Conservation (phyloP, 2,329 filamentous ascomycete species). For the Teratosphaeria nubilosa region DNA sequence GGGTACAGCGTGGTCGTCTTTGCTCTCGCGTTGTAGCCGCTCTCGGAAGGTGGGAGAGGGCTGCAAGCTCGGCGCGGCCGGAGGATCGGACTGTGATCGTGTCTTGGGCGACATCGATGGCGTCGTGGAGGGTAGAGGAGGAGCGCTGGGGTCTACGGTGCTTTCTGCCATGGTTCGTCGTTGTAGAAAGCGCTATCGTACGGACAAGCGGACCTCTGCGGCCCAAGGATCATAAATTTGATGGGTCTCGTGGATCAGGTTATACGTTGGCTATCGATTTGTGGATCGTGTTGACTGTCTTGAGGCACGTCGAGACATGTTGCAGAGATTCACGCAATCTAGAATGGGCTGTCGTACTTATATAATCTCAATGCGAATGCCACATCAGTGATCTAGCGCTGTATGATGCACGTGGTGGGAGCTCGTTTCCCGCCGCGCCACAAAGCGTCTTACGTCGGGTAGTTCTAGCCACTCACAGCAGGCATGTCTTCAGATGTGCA, state of each 20-base stretch:
- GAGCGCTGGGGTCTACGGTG: neutral
- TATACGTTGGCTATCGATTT: neutral
- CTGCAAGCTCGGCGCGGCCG: conserved; percentile 28
- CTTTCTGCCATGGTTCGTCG: neutral
- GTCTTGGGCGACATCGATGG: conserved; percentile 20
- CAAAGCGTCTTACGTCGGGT: no score
- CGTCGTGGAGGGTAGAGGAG: conserved; percentile 1
- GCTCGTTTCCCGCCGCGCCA: neutral
- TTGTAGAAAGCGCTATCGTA: neutral
- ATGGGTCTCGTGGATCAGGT: neutral
- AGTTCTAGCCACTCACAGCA: no score
- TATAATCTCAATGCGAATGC: neutral
- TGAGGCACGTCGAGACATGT: neutral
- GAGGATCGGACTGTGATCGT: conserved; percentile 36
- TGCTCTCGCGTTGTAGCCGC: conserved; percentile 19
- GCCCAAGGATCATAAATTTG: neutral
- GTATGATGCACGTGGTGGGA: neutral
- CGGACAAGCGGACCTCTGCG: neutral
- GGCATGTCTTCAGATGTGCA: no score
- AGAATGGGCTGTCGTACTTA: neutral
- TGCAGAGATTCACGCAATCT: neutral
- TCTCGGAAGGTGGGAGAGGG: conserved; percentile 38
- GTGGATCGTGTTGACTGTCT: neutral
- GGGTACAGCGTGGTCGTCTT: conserved; percentile 36
- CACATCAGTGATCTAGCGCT: neutral